Percentiles rank a stretch among this genome's conserved stretches.
These are phyloP conservation scores for Priceomyces carsonii DNA, from an alignment of 805 yeast species.

Conservation along the genomic window DNA sequence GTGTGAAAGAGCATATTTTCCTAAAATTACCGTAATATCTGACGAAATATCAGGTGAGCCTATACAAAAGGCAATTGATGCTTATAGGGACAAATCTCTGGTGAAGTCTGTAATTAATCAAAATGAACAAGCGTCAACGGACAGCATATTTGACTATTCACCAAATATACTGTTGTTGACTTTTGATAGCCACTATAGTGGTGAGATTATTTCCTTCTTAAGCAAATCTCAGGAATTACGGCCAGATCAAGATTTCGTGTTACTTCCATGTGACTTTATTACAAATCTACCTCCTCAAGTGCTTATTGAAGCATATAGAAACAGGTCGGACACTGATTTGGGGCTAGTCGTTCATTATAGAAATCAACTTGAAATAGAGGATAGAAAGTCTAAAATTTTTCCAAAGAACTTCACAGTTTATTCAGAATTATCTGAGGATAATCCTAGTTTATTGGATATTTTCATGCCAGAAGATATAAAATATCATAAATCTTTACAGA, in stretches of 20 bases:
- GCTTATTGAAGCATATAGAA: conserved; percentile 79
- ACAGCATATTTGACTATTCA: conserved; percentile 15
- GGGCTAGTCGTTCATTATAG: conserved; percentile 78
- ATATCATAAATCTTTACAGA: conserved; percentile 67
- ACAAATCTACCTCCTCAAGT: conserved; percentile 92
- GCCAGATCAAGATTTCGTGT: conserved; percentile 53
- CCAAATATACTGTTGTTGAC: conserved; percentile 23
- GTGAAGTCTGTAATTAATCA: conserved; percentile 12
- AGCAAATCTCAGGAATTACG: conserved; percentile 41
- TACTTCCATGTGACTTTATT: conserved; percentile 91
- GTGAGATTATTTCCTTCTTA: conserved; percentile 55
- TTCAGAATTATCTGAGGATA: conserved; percentile 46
- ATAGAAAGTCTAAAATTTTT: conserved; percentile 61
- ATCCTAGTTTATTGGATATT: conserved; percentile 62
- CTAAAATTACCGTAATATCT: conserved; percentile 63
- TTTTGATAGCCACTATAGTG: conserved; percentile 48
- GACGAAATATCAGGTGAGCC: conserved; percentile 47
- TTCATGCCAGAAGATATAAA: conserved; percentile 70
- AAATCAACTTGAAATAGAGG: conserved; percentile 73
- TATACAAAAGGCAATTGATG: conserved; percentile 50
- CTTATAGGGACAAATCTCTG: conserved; percentile 41
- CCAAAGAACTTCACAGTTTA: conserved; percentile 69
- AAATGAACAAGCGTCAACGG: conserved; percentile 13
- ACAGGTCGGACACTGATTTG: conserved; percentile 62
- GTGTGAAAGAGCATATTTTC: conserved; percentile 87